Evolutionary conservation across 768 basidiomycete genomes (phyloP), one percentile per base, ranked within the genome.

Genomic region (Amanita phalloides): DNA sequence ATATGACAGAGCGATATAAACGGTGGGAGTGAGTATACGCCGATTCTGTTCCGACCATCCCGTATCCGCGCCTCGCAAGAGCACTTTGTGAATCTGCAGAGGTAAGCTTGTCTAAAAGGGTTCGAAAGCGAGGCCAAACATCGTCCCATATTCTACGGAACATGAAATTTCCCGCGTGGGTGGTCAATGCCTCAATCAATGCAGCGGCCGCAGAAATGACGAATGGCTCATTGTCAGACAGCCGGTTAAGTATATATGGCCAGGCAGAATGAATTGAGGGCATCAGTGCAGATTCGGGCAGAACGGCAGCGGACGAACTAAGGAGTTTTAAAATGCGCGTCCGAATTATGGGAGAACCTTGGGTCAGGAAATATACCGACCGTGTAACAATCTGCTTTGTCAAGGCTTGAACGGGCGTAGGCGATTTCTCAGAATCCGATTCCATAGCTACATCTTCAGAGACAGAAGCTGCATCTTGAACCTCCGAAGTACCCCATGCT

Each of bases 221-320:
- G 58, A 81, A 93, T 0, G 81, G 69, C 61, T 93, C 86, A 0
- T 72, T 41, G 60, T 92, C 90, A 11, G 65, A 62, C 10, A 98
- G 72, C 6, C 95, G 78, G 58, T 91, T 91, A 51, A 98, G 68
- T 57, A 99, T 80, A 64, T 85, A 90, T n/a, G 91, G 90, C 96
- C 96, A 99, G 1, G 89, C 86, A 20, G 78, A 76, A 65, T 98
- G 89, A 33, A 97, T 78, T 4, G 86, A 76, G 2, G 92, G 88
- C 37, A 98, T 76, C 14, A 97, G 75, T 13, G 85, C 79, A 10
- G 82, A 78, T 59, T 84, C 84, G 0, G 76, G 76, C 20, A 83
- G 71, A 5, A 93, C 81, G 0, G 86, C 78, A 3, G 89, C 79
- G 1, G 93, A 82, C 1, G 81, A 77, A 10, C 78, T 69, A 37